Percentiles rank a stretch among this genome's conserved stretches.
Conservation (phyloP, 805 yeast genomes). For the Metschnikowia picachoensis region DNA sequence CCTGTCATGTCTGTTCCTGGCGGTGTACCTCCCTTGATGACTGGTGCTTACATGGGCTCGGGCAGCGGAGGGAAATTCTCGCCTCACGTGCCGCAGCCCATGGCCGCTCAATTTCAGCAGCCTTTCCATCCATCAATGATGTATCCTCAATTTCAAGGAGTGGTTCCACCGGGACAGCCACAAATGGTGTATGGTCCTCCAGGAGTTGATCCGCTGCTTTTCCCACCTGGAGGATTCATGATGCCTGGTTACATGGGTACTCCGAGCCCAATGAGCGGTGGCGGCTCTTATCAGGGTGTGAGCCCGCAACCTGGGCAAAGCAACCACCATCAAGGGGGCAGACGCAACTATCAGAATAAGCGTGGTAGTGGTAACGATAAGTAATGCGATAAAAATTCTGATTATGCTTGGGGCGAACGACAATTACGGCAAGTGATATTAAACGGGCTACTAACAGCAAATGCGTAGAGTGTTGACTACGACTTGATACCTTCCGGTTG, state of each 20-base stretch:
- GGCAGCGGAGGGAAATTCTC: conserved; percentile 17
- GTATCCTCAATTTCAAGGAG: conserved; percentile 33
- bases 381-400: background rate
- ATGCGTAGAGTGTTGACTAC: no score
- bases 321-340: conserved; percentile 10
- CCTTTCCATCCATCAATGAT: conserved; percentile 37
- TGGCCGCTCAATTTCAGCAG: conserved; percentile 36
- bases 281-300: conserved; percentile 16
- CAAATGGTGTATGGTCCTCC: conserved; percentile 31
- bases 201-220: conserved; percentile 28
- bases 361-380: conserved; percentile 2
- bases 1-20: conserved; percentile 24
- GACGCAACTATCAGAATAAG: conserved; percentile 14
- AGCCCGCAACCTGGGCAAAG: conserved; percentile 6
- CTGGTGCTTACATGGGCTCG: conserved; percentile 10
- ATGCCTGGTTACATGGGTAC: conserved; percentile 28
- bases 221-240: conserved; percentile 36
- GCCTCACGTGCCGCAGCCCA: conserved; percentile 30
- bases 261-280: conserved; percentile 28
- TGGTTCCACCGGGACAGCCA: conserved; percentile 31
- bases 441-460: no score
- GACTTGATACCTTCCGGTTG: no score
- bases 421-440: no score
- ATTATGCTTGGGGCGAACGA: no score
- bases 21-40: conserved; percentile 22